These are phyloP conservation scores for Nemania sp. DNA, from an alignment of 2,329 filamentous ascomycete genomes.

Conservation along the genomic window DNA sequence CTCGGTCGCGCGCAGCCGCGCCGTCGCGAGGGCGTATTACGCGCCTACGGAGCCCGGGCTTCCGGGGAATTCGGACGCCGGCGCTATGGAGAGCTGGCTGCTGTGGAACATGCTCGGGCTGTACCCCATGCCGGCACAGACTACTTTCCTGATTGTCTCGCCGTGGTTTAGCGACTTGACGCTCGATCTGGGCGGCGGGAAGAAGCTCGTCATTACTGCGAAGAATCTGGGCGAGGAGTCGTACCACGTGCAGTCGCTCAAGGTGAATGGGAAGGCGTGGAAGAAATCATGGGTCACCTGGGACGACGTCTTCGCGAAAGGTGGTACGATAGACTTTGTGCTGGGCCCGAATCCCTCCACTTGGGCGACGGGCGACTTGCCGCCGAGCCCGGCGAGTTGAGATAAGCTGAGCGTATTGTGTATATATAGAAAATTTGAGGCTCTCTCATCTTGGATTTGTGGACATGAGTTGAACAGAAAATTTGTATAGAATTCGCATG, in stretches of 20 bases:
- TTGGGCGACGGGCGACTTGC: constrained; percentile 63
- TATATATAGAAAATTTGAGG: too few species aligned
- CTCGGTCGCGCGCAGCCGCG: constrained; percentile 60
- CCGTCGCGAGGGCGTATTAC: constrained; percentile 63
- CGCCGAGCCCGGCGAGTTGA: constrained; percentile 60
- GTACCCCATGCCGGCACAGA: constrained; percentile 70
- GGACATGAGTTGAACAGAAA: too few species aligned
- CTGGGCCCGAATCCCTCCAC: constrained; percentile 55
- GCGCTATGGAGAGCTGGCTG: constrained; percentile 72
- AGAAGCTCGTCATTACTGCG: constrained; percentile 57
- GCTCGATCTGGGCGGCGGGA: constrained; percentile 59
- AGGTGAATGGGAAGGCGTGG: constrained; percentile 72
- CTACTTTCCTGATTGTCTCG: constrained; percentile 66
- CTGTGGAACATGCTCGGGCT: constrained; percentile 71
- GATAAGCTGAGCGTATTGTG: background rate
- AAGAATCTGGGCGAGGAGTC: constrained; percentile 52
- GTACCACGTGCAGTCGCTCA: constrained; percentile 67
- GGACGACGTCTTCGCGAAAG: constrained; percentile 66
- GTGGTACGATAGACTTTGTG: constrained; percentile 66
- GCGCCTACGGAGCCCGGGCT: constrained; percentile 57
- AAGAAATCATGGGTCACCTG: too few species aligned
- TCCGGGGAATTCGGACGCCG: constrained; percentile 72
- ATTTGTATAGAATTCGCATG: too few species aligned
- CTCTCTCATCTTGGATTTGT: too few species aligned
- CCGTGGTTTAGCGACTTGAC: constrained; percentile 65